These are phyloP conservation scores for Calocybe gambosa DNA, from an alignment of 1,284 basidiomycete genomes.

Conservation along the genomic window DNA sequence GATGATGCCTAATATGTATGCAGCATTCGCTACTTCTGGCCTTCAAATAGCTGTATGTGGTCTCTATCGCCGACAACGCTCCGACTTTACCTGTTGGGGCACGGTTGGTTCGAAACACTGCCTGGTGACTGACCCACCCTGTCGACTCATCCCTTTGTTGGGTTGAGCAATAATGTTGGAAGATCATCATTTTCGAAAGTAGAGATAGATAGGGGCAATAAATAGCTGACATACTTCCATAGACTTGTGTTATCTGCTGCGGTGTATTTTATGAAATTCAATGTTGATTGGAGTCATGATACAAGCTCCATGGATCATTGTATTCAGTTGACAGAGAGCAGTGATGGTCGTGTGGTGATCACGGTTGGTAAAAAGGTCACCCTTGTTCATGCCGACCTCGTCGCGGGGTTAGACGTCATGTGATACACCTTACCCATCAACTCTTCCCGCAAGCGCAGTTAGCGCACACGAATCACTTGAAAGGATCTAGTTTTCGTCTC, in stretches of 20 bases:
- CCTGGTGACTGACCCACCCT: conserved; percentile 9
- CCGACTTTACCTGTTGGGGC: not conserved
- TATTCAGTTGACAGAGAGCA: not conserved
- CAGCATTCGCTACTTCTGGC: not conserved
- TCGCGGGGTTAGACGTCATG: conserved; percentile 13
- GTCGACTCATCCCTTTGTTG: not conserved
- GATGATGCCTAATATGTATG: conserved; percentile 59
- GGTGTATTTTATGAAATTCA: not conserved
- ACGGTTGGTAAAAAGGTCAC: not conserved
- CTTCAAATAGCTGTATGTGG: not conserved
- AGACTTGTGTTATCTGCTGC: conserved; percentile 1
- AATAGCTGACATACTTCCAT: not conserved
- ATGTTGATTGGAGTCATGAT: not conserved
- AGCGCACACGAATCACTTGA: too few relatives aligned
- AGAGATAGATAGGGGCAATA: not conserved
- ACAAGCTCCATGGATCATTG: conserved; percentile 1
- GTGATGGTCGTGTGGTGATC: conserved; percentile 1
- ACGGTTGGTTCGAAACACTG: conserved; percentile 3
- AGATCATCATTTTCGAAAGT: not conserved
- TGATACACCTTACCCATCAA: conserved; percentile 9
- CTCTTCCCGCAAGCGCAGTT: not conserved
- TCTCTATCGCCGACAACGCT: conserved; percentile 5
- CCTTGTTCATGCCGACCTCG: not conserved
- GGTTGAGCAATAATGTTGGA: not conserved
- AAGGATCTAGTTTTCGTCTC: conserved; percentile 2